Evolutionary conservation across 148 eudicot species (phyloP).

Genomic region (Nepenthes mirabilis): DNA sequence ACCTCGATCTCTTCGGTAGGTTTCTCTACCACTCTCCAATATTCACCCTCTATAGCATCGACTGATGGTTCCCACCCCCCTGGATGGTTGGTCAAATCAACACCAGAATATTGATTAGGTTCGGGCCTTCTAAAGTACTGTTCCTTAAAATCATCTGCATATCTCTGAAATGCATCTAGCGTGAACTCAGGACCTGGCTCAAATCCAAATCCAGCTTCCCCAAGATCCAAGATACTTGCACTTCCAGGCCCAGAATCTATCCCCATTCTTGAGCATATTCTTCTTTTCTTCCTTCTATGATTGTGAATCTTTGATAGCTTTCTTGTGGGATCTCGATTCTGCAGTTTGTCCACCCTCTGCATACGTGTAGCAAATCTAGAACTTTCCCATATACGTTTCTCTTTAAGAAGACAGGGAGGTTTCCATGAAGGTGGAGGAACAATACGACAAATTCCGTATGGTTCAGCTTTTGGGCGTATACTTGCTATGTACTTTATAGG

Average conservation of each 20-base stretch:
- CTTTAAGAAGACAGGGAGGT: constrained; percentile 78
- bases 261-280: constrained; percentile 56
- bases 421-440: constrained; percentile 94
- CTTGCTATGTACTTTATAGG: constrained; percentile 64
- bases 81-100: not conserved
- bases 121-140: constrained; percentile 36
- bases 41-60: constrained; percentile 91
- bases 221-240: constrained; percentile 16
- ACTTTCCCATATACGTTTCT: constrained; percentile 57
- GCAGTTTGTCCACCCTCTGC: constrained; percentile 92
- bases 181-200: constrained; percentile 97
- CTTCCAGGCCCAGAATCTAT: constrained; percentile 30
- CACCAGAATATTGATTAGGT: not conserved
- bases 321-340: constrained; percentile 61
- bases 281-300: constrained; percentile 58
- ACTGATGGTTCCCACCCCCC: constrained; percentile 48
- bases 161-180: constrained; percentile 69
- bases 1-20: constrained; percentile 99
- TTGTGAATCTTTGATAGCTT: constrained; percentile 28
- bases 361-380: constrained; percentile 73
- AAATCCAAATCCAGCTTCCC: constrained; percentile 57
- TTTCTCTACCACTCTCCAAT: constrained; percentile 94
- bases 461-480: constrained; percentile 74
- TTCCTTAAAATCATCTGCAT: constrained; percentile 72
- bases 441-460: constrained; percentile 91